phyloP scores from a whole-genome alignment of 495 filamentous ascomycete genomes.

The Elaphomyces granulatus region DNA sequence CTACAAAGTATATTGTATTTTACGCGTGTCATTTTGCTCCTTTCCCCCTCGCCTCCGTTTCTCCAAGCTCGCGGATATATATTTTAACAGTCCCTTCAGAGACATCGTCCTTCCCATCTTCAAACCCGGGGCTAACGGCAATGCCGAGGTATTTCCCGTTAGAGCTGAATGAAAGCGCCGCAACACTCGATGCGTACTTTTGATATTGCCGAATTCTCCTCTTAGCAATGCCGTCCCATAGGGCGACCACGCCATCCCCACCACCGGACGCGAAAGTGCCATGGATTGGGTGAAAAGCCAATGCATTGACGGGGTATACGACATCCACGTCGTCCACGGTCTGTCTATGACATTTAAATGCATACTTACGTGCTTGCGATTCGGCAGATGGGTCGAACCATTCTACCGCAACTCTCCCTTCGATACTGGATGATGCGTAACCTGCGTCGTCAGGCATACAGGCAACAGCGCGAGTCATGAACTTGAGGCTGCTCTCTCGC shows the following conservation, averaged over 20 bases:
- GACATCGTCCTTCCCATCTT: constrained; percentile 72
- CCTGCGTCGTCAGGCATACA: constrained; percentile 94
- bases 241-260: constrained; percentile 82
- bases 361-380: constrained; percentile 85
- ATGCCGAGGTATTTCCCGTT: constrained; percentile 77
- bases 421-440: constrained; percentile 78
- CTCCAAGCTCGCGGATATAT: constrained; percentile 65
- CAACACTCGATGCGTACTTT: constrained; percentile 62
- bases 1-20: too few relatives aligned
- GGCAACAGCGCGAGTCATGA: constrained; percentile 84
- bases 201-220: constrained; percentile 82
- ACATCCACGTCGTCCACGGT: constrained; percentile 58
- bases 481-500: constrained; percentile 83
- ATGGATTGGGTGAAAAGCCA: constrained; percentile 80
- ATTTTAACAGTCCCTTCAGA: constrained; percentile 57
- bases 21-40: constrained; percentile 45
- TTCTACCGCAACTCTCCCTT: constrained; percentile 88
- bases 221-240: constrained; percentile 93
- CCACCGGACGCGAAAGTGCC: constrained; percentile 90
- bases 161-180: constrained; percentile 56
- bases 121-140: constrained; percentile 78
- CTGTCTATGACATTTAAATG: constrained; percentile 95
- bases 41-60: constrained; percentile 83
- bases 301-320: constrained; percentile 88
- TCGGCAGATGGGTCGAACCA: constrained; percentile 85